Evolutionary conservation across 2,329 filamentous ascomycete species (phyloP).

Genomic region (Diaporthe amygdali): DNA sequence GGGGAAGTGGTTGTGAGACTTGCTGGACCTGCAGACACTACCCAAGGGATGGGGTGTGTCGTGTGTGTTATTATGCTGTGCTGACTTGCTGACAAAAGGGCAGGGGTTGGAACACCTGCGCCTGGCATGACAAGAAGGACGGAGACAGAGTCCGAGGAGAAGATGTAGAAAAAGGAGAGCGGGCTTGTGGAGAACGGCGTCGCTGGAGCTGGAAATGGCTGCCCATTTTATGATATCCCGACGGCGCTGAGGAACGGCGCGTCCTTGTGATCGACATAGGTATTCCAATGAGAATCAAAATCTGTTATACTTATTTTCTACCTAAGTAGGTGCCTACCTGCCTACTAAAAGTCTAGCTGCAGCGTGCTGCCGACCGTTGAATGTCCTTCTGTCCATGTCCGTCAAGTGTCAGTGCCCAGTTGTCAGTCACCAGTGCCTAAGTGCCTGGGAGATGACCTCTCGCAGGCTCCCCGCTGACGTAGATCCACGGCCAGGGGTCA

Average conservation of each 20-base stretch:
- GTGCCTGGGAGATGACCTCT: too few species aligned
- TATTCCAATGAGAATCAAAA: conserved; percentile 12
- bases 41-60: neutral
- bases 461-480: neutral
- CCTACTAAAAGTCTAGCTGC: too few species aligned
- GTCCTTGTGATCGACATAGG: conserved; percentile 13
- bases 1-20: neutral
- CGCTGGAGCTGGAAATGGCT: conserved; percentile 5
- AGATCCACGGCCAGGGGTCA: neutral
- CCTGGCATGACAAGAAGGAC: neutral
- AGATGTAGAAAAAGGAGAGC: neutral
- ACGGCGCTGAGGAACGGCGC: conserved; percentile 21
- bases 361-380: too few species aligned
- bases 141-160: neutral
- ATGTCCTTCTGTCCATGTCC: too few species aligned
- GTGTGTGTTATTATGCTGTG: neutral
- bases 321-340: too few species aligned
- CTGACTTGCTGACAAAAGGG: neutral
- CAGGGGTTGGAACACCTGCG: too few species aligned
- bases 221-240: conserved; percentile 24
- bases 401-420: too few species aligned
- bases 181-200: conserved; percentile 5
- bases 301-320: too few species aligned
- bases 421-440: too few species aligned
- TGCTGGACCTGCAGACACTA: neutral